These are phyloP conservation scores for Cercospora sp. DNA, from an alignment of 2,329 filamentous ascomycete species.

Conservation along the genomic window DNA sequence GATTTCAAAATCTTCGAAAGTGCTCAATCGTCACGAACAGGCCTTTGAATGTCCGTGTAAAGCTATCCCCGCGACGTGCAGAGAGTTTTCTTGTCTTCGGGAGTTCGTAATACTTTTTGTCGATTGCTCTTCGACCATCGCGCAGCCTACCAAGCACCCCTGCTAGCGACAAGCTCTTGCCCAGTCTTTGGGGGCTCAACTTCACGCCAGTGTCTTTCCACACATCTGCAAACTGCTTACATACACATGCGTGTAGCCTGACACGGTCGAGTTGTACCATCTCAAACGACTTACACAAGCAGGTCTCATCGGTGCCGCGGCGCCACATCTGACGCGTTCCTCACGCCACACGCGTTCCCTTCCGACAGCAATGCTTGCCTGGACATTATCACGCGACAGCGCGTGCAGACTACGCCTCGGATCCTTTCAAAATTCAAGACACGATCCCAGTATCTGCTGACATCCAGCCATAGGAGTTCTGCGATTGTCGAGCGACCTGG, in stretches of 20 bases:
- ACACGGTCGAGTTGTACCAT: neutral
- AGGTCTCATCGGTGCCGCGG: constrained; percentile 5
- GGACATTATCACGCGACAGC: neutral
- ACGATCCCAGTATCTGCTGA: neutral
- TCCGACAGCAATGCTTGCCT: neutral
- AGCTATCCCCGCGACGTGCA: neutral
- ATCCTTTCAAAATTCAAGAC: neutral
- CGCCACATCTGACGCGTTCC: neutral
- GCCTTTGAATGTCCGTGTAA: no score
- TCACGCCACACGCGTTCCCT: constrained; percentile 6
- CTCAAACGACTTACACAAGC: neutral
- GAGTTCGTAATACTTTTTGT: neutral
- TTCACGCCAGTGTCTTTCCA: neutral
- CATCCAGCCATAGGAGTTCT: neutral
- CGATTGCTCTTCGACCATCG: neutral
- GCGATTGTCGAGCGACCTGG: neutral
- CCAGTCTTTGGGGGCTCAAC: neutral
- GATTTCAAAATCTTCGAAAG: neutral
- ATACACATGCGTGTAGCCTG: neutral
- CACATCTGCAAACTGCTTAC: constrained; percentile 1
- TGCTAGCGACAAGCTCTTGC: constrained; percentile 1
- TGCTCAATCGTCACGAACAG: neutral
- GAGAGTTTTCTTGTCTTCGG: neutral
- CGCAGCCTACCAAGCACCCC: neutral
- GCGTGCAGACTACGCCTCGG: neutral